Base-by-base conservation (phyloP, 1,139 yeast genomes). In the Torulaspora pretoriensis region DNA sequence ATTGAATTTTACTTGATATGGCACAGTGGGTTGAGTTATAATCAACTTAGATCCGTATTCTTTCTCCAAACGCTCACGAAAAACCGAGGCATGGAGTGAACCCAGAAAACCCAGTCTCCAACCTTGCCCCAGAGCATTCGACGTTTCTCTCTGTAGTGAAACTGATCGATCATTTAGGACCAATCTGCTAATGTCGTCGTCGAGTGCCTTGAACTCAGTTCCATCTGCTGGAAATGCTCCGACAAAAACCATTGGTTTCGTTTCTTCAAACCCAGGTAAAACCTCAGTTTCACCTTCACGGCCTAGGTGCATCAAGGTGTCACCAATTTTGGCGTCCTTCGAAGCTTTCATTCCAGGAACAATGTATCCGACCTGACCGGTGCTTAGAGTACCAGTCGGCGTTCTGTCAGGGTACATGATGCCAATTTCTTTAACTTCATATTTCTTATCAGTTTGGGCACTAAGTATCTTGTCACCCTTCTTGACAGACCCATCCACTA, bases 151-250 rank as follows among this genome's bases (percentile, higher is more conserved):
- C 56, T 86, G 90, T 42, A 92, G 72, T 0, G 92, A 81, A 2
- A 92, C 97, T 1, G 96, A 83, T 57, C 97, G 77, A 62, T 92
- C 98, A 60, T 92, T 92, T 48, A 92, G 71, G 1, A 90, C 95
- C 51, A 92, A 72, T 58, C 89, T 89, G 54, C 83, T 86, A 65
- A 92, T 81, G 63, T 89, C 86, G 56, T 92, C 97, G 59, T 92
- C 96, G 72, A 92, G 74, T 31, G 80, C 83, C 50, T 85, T 86
- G 63, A 90, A 92, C 56, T 90, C 96, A 1, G 84, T 77, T 3
- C 96, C 96, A 61, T 90, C 96, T 0, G 96, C 94, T 0, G 98
- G 98, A 58, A 89, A 92, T 0, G 98, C 98, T 7, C 98, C 98
- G 35, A 92, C 95, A 65, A 90, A 92, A 5, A 92, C 97, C 97